phyloP scores from a whole-genome alignment of 495 filamentous ascomycete species.

The Chlorociboria aeruginascens region DNA sequence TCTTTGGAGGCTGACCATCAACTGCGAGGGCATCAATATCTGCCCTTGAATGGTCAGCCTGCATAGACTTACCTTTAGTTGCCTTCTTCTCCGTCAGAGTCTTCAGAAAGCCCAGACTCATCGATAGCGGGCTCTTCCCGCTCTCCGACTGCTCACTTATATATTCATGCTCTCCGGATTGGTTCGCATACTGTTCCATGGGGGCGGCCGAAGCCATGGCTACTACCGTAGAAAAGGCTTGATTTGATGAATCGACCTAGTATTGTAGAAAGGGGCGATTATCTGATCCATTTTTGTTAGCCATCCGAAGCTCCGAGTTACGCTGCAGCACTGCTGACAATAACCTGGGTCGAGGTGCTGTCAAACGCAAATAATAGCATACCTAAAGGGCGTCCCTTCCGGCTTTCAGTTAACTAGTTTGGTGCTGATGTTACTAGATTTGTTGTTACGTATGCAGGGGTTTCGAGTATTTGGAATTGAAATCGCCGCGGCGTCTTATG shows the following conservation, averaged over 20 bases:
- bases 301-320: background rate
- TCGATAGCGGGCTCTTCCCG: conserved; percentile 40
- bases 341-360: too few relatives aligned
- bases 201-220: conserved; percentile 17
- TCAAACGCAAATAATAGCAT: too few relatives aligned
- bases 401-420: too few relatives aligned
- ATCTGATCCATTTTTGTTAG: conserved; percentile 8
- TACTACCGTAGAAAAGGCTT: too few relatives aligned
- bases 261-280: background rate
- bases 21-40: conserved; percentile 5
- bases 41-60: background rate
- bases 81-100: conserved; percentile 49
- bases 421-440: too few relatives aligned
- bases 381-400: too few relatives aligned
- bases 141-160: conserved; percentile 20
- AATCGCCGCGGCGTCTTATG: too few relatives aligned
- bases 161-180: conserved; percentile 14
- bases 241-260: too few relatives aligned
- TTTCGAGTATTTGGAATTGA: too few relatives aligned
- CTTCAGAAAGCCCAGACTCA: conserved; percentile 48
- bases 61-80: conserved; percentile 35
- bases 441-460: too few relatives aligned
- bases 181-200: conserved; percentile 17
- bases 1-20: conserved; percentile 83
- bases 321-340: too few relatives aligned